Percentiles rank a stretch among this genome's conserved stretches.
Evolutionary conservation across 345 rosid species (phyloP).

Genomic region (Lepidium aucheri): DNA sequence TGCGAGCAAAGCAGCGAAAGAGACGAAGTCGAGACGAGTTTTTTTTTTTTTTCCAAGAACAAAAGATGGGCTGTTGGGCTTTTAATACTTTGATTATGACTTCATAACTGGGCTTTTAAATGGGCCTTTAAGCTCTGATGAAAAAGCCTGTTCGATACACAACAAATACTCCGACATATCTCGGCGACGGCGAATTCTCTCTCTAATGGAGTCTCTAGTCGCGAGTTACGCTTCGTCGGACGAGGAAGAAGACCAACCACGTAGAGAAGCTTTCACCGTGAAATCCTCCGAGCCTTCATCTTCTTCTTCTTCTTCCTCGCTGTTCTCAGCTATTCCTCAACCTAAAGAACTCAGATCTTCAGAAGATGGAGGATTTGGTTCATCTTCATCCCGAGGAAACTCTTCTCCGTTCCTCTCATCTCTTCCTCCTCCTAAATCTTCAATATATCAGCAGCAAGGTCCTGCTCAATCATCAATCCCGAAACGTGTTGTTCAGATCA

Average conservation of each 20-base stretch:
- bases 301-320: conserved; percentile 20
- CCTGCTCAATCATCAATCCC: background rate
- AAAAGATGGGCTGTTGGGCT: background rate
- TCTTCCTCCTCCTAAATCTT: conserved; percentile 45
- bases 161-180: background rate
- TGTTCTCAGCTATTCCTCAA: conserved; percentile 46
- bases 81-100: background rate
- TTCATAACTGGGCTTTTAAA: background rate
- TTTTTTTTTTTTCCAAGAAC: background rate
- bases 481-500: conserved; percentile 67
- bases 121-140: background rate
- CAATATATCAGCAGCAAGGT: background rate
- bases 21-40: background rate
- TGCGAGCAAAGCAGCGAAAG: background rate
- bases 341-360: conserved; percentile 28
- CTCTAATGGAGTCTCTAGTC: conserved; percentile 65
- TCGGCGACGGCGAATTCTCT: background rate
- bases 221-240: conserved; percentile 84
- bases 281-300: background rate
- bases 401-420: conserved; percentile 37
- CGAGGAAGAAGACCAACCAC: conserved; percentile 52
- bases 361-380: conserved; percentile 9
- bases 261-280: conserved; percentile 4
- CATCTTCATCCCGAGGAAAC: conserved; percentile 16
- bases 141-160: background rate